Conservation (phyloP, 805 yeast species). For the Lachancea sp. region DNA sequence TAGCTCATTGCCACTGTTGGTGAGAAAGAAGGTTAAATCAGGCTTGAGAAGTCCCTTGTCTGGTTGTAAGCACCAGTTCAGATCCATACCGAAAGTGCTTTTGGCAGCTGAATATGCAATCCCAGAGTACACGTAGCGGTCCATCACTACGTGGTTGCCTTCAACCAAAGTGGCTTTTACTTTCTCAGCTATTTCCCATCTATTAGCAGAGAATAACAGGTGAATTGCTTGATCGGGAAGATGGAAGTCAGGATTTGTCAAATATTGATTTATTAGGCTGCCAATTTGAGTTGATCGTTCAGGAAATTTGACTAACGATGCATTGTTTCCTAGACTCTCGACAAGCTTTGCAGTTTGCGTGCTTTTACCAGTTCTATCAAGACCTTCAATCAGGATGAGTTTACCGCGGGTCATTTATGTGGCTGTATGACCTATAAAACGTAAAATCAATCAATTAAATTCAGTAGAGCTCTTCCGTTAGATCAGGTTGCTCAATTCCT, state of each 20-base stretch:
- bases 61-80: constrained; percentile 74
- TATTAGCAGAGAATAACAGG: constrained; percentile 80
- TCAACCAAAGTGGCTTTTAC: constrained; percentile 36
- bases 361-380: constrained; percentile 91
- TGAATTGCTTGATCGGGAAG: constrained; percentile 80
- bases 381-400: constrained; percentile 80
- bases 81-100: constrained; percentile 40
- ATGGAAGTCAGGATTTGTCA: constrained; percentile 43
- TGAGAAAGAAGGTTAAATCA: constrained; percentile 73
- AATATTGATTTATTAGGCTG: constrained; percentile 62
- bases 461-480: too few relatives aligned
- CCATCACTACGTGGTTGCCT: constrained; percentile 65
- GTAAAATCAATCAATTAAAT: too few relatives aligned
- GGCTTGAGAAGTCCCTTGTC: constrained; percentile 85
- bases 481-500: too few relatives aligned
- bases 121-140: constrained; percentile 89
- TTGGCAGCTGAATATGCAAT: constrained; percentile 89
- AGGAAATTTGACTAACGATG: constrained; percentile 70
- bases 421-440: neutral
- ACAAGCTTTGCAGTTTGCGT: constrained; percentile 58
- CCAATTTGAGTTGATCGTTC: constrained; percentile 84
- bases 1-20: constrained; percentile 38
- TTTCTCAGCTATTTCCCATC: constrained; percentile 73
- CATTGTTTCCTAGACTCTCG: constrained; percentile 29
- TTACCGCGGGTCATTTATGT: constrained; percentile 48